Conservation (phyloP, 169 alveolate species). For the Plasmodium inui region DNA sequence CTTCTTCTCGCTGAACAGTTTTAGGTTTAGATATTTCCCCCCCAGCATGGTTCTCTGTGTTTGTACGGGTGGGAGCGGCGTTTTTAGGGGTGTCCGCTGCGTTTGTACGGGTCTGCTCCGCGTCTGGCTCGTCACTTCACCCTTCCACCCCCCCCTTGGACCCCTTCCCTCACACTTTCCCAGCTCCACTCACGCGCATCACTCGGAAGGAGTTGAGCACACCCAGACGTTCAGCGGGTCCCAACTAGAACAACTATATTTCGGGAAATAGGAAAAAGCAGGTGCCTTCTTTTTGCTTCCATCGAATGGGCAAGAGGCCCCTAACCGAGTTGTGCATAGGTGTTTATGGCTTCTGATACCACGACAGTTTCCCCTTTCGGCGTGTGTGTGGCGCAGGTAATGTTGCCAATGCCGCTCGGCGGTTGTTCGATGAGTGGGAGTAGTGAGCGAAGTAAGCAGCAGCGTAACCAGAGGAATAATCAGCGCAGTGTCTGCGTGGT, state of each 20-base stretch:
- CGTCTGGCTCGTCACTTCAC: background rate
- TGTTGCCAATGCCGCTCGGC: background rate
- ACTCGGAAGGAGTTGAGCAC: background rate
- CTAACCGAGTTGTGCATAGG: background rate
- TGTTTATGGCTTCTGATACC: background rate
- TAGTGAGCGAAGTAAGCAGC: no score
- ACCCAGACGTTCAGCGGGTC: background rate
- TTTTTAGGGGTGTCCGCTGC: no score
- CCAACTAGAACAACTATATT: background rate
- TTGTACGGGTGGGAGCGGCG: no score
- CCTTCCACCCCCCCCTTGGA: background rate
- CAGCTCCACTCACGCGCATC: background rate
- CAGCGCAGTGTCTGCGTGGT: no score
- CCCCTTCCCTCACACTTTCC: background rate
- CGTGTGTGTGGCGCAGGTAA: background rate
- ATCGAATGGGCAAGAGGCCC: background rate
- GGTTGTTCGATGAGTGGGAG: background rate
- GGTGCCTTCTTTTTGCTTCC: background rate
- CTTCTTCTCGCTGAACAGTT: conserved; percentile 49
- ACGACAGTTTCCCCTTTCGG: background rate
- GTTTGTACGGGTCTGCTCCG: background rate
- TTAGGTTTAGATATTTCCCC: conserved; percentile 54
- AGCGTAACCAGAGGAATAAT: background rate
- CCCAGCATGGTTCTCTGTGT: conserved; percentile 36
- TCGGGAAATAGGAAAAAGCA: background rate